Evolutionary conservation across 345 rosid genomes (phyloP), one percentile per base, ranked within the genome.

Genomic region (Boechera stricta): DNA sequence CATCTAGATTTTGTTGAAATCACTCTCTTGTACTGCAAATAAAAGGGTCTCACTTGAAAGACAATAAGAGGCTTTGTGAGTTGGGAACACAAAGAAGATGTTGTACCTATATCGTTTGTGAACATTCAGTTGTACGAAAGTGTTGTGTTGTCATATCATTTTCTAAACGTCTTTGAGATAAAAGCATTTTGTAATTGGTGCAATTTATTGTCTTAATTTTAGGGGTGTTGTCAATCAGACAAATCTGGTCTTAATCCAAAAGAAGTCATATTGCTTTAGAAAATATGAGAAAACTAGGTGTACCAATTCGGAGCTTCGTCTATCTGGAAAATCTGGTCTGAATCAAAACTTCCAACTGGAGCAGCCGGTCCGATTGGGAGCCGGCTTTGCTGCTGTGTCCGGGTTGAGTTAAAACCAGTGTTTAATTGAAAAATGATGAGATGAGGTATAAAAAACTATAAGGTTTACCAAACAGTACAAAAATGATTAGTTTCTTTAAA

Each of bases 81-180:
- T 64, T 64, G 44, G 39, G 31, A 60, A 45, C 75, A 60, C 58
- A 48, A 47, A 71, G 24, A 4, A 7, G 15, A 29, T 41, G 65
- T 32, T 56, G 54, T 31, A 63, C 42, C 26, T 36, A 16, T 41
- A 42, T 5, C 39, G 53, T 55, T 16, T 41, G n/a, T 13, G 45
- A 26, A 33, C 41, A 29, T 32, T 66, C 58, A 16, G 58, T 28
- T 61, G n/a, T 60, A 36, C 7, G 10, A 28, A 49, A 21, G 31
- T 10, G 21, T n/a, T 5, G 3, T 16, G 65, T 32, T 32, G 31
- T 52, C 24, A 10, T 21, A 64, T 10, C 10, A 36, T 36, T 60
- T 36, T 60, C 57, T 24, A 24, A 35, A 62, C 28, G 7, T 28
- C 29, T 28, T 28, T 24, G 12, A 7, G 6, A 4, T 8, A 38